A percentile compares a stretch with the other conserved stretches of the same genome.
These are phyloP conservation scores for Vaucheria bursata DNA, from an alignment of 352 stramenopile genomes.

Conservation along the genomic window DNA sequence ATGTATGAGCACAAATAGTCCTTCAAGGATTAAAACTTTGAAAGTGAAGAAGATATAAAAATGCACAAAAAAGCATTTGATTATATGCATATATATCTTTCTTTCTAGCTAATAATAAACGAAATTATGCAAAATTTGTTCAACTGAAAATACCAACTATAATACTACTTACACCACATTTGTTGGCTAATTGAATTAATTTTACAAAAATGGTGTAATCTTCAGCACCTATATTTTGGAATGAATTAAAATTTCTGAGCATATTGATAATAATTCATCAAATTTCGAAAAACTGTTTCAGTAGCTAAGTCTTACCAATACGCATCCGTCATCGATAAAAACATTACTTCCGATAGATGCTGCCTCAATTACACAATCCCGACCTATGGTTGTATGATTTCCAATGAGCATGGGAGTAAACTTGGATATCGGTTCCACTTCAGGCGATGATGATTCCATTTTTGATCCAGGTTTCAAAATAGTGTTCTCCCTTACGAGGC, in stretches of 20 bases:
- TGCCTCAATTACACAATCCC: slow-evolving; percentile 28
- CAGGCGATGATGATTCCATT: not conserved
- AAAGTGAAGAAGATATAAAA: not conserved
- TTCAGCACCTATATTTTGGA: too few species aligned
- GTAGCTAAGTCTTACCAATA: slow-evolving; percentile 47
- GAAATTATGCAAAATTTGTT: too few species aligned
- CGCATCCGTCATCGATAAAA: slow-evolving; percentile 27
- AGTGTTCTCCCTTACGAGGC: slow-evolving; percentile 32
- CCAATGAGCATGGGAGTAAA: slow-evolving; percentile 40
- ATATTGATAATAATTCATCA: too few species aligned
- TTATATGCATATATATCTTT: too few species aligned
- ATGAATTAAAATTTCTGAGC: too few species aligned
- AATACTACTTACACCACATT: too few species aligned
- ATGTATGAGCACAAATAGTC: not conserved
- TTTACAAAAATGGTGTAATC: too few species aligned
- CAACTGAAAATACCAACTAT: too few species aligned
- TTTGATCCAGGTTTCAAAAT: slow-evolving; percentile 38
- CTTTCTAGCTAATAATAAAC: too few species aligned
- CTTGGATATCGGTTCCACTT: slow-evolving; percentile 17
- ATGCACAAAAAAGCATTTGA: too few species aligned
- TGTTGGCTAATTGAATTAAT: too few species aligned
- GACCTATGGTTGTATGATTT: slow-evolving; percentile 33
- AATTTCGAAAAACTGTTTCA: too few species aligned
- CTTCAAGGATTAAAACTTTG: not conserved
- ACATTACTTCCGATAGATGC: slow-evolving; percentile 46